These are phyloP conservation scores for Filosporella fistucella DNA, from an alignment of 495 filamentous ascomycete species.

Conservation along the genomic window DNA sequence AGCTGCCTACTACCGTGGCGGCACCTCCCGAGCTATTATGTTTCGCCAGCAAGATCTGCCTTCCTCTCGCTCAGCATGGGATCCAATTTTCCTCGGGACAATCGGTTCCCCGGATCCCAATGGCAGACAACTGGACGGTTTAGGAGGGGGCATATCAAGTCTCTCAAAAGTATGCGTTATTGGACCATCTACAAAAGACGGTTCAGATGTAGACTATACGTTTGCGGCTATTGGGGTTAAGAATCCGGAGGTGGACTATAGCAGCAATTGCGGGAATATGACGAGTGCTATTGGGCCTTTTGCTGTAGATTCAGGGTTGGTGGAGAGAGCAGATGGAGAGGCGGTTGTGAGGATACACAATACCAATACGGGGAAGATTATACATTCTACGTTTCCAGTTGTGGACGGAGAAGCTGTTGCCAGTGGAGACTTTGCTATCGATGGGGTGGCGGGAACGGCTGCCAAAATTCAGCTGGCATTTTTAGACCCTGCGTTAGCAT, in stretches of 20 bases:
- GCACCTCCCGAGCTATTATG: conserved; percentile 66
- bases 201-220: conserved; percentile 67
- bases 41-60: conserved; percentile 52
- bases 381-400: conserved; percentile 43
- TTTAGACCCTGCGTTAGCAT: conserved; percentile 45
- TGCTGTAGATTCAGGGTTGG: conserved; percentile 51
- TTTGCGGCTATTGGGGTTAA: conserved; percentile 65
- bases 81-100: conserved; percentile 49
- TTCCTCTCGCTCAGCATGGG: conserved; percentile 42
- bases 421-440: conserved; percentile 55
- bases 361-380: conserved; percentile 49
- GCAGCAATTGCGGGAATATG: conserved; percentile 76
- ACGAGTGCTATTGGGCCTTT: conserved; percentile 61
- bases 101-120: conserved; percentile 68
- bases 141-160: conserved; percentile 66
- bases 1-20: conserved; percentile 68
- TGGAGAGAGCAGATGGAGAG: conserved; percentile 21
- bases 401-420: conserved; percentile 42
- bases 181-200: conserved; percentile 35
- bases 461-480: conserved; percentile 59
- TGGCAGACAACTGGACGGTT: conserved; percentile 65
- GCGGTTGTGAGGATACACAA: conserved; percentile 45
- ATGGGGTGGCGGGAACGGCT: conserved; percentile 59
- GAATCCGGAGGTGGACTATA: conserved; percentile 54
- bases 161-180: conserved; percentile 70